Evolutionary conservation across 805 yeast species (phyloP).

Genomic region (Kazachstania psychrophila): DNA sequence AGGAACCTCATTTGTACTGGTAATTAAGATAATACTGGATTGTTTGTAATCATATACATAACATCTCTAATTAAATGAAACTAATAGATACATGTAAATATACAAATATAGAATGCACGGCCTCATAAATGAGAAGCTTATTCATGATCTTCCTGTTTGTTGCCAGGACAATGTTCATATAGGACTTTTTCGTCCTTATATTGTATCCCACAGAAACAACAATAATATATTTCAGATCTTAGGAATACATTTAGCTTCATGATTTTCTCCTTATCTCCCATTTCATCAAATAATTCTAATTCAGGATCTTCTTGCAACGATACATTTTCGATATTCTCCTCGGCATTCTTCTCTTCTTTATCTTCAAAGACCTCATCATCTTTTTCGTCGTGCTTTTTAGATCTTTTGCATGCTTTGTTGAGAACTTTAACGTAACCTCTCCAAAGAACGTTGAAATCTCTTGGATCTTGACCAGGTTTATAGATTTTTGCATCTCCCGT

Average conservation of each 20-base stretch:
- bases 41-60: too few species aligned
- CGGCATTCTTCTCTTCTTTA: constrained; percentile 4
- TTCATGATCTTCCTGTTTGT: constrained; percentile 35
- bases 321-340: not conserved
- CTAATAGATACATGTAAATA: not conserved
- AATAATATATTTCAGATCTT: constrained; percentile 35
- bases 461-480: constrained; percentile 18
- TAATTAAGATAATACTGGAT: too few species aligned
- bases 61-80: too few species aligned
- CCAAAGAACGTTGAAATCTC: constrained; percentile 37
- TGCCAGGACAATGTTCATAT: constrained; percentile 41
- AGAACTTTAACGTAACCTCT: constrained; percentile 27
- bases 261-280: constrained; percentile 25
- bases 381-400: constrained; percentile 9
- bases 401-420: constrained; percentile 7
- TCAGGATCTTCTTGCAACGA: constrained; percentile 23
- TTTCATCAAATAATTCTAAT: constrained; percentile 23
- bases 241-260: constrained; percentile 32
- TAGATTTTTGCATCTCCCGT: constrained; percentile 32
- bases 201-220: constrained; percentile 42
- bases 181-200: constrained; percentile 34
- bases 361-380: constrained; percentile 2
- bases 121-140: too few species aligned
- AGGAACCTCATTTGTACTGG: too few species aligned
- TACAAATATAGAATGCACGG: not conserved